These are phyloP conservation scores for Diplodia seriata DNA, from an alignment of 2,329 filamentous ascomycete genomes.

Conservation along the genomic window DNA sequence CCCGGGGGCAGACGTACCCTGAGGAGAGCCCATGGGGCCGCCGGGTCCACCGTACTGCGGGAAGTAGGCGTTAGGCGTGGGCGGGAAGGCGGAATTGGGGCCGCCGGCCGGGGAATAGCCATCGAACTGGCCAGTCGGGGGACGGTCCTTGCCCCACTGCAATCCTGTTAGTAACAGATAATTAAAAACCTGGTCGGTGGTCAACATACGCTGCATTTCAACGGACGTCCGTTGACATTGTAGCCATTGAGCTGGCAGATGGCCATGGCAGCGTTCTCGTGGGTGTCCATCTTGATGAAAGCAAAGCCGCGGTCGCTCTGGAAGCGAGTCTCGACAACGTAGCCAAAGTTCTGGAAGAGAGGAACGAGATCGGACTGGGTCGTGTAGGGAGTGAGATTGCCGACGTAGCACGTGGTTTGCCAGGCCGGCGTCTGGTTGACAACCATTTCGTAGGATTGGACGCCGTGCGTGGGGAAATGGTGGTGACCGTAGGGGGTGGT, in stretches of 20 bases:
- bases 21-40: conserved; percentile 65
- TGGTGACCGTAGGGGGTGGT: conserved; percentile 96
- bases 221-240: conserved; percentile 92
- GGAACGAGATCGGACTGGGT: conserved; percentile 97
- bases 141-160: conserved; percentile 99
- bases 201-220: conserved; percentile 95
- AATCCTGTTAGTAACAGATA: conserved; percentile 42
- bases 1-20: conserved; percentile 54
- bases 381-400: conserved; percentile 96
- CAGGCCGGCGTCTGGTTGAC: conserved; percentile 92
- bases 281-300: conserved; percentile 98
- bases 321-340: conserved; percentile 95
- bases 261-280: conserved; percentile 97
- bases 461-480: conserved; percentile 94
- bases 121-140: conserved; percentile 81
- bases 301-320: conserved; percentile 97
- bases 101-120: conserved; percentile 76
- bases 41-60: conserved; percentile 86
- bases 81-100: conserved; percentile 76
- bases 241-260: conserved; percentile 98
- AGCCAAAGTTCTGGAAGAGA: conserved; percentile 98
- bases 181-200: conserved; percentile 32
- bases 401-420: conserved; percentile 99
- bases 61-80: conserved; percentile 82
- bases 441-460: conserved; percentile 98